Evolutionary conservation across 2,329 filamentous ascomycete species (phyloP), one percentile per base, ranked within the genome.

Genomic region (Aureobasidium musti): DNA sequence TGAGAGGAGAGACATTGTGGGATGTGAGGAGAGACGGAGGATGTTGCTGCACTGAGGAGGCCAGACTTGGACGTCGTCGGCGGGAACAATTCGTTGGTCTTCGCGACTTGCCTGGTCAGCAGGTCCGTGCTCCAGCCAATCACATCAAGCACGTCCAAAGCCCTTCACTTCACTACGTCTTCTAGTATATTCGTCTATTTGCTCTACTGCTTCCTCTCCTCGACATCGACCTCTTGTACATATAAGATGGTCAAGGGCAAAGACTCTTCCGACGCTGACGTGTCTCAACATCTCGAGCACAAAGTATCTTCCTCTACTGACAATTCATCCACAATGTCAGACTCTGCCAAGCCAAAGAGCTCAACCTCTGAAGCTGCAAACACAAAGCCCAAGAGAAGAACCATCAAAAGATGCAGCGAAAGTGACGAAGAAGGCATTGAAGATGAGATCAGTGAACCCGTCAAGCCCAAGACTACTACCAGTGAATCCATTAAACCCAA

Each of bases 1-100:
- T 71, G 79, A 77, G 75, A 82, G 78, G 73, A 81, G 77, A 72
- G 81, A 81, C 81, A 83, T 83, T 70, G 53, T 66, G 64, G 5
- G 68, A 50, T 67, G 68, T 67, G 69, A 71, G 71, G 70, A 68
- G 65, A 41, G 64, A 57, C 28, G 52, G 43, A 10, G 68, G 19
- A 19, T 33, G 57, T 47, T 61, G 57, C 57, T 56, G 41, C 26
- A 49, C 57, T 63, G 59, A 63, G 45, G 41, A 63, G 59, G 45
- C 33, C 49, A 39, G 45, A n/a, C n/a, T n/a, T n/a, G n/a, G n/a
- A 63, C 59, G 59, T 63, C 59, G 59, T 52, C 45, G 59, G 28
- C 43, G 57, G 14, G 45, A 52, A 60, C 39, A 47, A 63, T 52
- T 63, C 59, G 57, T 37, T 59, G 53, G 30, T 28, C 35, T 28